Base-by-base conservation (phyloP, 2,329 filamentous ascomycete genomes). In the Colletotrichum orchidophilum region DNA sequence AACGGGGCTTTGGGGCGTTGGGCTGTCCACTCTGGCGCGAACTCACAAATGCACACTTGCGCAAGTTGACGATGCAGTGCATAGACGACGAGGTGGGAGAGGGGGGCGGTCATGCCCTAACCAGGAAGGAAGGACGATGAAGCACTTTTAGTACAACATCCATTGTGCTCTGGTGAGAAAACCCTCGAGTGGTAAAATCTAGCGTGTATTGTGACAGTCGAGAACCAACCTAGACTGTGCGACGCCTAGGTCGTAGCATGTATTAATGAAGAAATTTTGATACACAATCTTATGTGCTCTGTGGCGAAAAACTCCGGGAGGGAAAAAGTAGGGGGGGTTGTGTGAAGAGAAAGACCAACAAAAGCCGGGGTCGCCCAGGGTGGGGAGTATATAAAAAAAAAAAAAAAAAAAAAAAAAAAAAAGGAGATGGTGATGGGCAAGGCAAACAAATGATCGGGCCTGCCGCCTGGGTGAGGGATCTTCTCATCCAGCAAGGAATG, bases 41-140 rank as follows among this genome's bases (percentile, higher is more conserved):
- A 58, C 57, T 52, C 46, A 18, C 39, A 52, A 35, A 63, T 35
- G 68, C 68, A 46, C 64, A 53, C 61, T 68, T 46, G 64, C 58
- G 64, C 64, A 68, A 71, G 35, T 63, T 53, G 64, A 67, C 33
- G 68, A 71, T 57, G 46, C 59, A 52, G 42, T 52, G 59, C 59
- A 62, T 33, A 18, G 46, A 49, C 21, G 42, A 52, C 27, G 13
- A 52, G 59, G 59, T 62, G 39, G 29, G 21, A 27, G 21, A 50
- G n/a, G 27, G 26, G 50, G 63, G 58, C n/a, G n/a, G 39, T 46
- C 59, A 54, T 68, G 68, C 64, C 68, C 68, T 68, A 71, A 68
- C 27, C 35, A 29, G 49, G 63, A 49, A 54, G 46, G 49, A 61
- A 68, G 52, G 31, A 33, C 49, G 55, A 46, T 15, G 24, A 35